These are phyloP conservation scores for Diplotaxis tenuifolia DNA, from an alignment of 345 rosid genomes.

Conservation along the genomic window DNA sequence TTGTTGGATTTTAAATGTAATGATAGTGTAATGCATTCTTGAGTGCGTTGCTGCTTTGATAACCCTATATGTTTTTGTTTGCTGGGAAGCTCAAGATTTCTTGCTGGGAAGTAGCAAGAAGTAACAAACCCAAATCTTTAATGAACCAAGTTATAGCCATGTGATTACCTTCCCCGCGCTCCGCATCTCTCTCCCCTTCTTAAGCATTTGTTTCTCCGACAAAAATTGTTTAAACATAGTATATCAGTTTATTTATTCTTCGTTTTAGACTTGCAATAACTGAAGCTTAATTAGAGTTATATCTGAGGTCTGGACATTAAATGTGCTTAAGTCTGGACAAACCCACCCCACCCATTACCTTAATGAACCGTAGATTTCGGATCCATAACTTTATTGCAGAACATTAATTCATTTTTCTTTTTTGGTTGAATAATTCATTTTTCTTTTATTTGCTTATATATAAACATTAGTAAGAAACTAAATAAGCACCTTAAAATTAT, in stretches of 20 bases:
- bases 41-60: too few species aligned
- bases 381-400: constrained; percentile 8
- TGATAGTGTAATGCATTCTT: too few species aligned
- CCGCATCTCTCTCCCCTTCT: constrained; percentile 24
- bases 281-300: constrained; percentile 13
- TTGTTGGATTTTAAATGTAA: too few species aligned
- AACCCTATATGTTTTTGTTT: not conserved
- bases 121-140: constrained; percentile 19
- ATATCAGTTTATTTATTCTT: not conserved
- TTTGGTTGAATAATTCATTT: too few species aligned
- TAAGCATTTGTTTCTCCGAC: constrained; percentile 20
- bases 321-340: constrained; percentile 16
- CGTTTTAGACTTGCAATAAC: constrained; percentile 6
- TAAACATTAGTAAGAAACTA: too few species aligned
- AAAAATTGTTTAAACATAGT: not conserved
- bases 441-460: not conserved
- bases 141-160: not conserved
- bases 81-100: not conserved
- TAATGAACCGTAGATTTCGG: constrained; percentile 33
- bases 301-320: constrained; percentile 20
- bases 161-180: constrained; percentile 23
- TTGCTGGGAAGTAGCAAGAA: constrained; percentile 23
- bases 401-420: not conserved
- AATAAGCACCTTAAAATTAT: too few species aligned
- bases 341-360: constrained; percentile 13